phyloP scores from a whole-genome alignment of 176 grass and related monocot genomes.

The Pontederia crassipes region DNA sequence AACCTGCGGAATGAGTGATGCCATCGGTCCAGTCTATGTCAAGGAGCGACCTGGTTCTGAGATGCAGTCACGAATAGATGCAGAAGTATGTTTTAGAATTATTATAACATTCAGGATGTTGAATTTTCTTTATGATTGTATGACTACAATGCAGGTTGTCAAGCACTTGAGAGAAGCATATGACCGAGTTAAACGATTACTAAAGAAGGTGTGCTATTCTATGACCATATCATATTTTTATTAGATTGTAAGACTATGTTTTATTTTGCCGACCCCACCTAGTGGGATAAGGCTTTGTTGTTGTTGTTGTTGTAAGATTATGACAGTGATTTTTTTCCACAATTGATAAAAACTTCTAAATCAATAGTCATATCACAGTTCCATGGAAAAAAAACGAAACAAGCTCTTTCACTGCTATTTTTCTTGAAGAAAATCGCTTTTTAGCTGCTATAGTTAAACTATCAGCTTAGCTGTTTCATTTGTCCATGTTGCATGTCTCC shows the following conservation, averaged over 20 bases:
- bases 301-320: not conserved
- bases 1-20: constrained; percentile 93
- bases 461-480: too few species aligned
- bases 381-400: too few species aligned
- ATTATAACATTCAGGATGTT: not conserved
- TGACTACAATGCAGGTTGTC: constrained; percentile 46
- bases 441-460: too few species aligned
- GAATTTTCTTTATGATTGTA: constrained; percentile 3
- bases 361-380: not conserved
- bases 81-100: constrained; percentile 41
- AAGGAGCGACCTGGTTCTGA: constrained; percentile 77
- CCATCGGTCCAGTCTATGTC: constrained; percentile 84
- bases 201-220: constrained; percentile 61
- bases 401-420: too few species aligned
- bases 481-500: too few species aligned
- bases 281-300: too few species aligned
- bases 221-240: not conserved
- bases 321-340: not conserved
- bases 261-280: too few species aligned
- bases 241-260: not conserved
- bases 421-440: too few species aligned
- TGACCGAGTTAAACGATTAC: constrained; percentile 64
- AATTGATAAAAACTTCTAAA: not conserved
- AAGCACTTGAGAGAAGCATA: constrained; percentile 96
- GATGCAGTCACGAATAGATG: constrained; percentile 97